Evolutionary conservation across 2,329 filamentous ascomycete species (phyloP).

Genomic region (Mycogone perniciosa): DNA sequence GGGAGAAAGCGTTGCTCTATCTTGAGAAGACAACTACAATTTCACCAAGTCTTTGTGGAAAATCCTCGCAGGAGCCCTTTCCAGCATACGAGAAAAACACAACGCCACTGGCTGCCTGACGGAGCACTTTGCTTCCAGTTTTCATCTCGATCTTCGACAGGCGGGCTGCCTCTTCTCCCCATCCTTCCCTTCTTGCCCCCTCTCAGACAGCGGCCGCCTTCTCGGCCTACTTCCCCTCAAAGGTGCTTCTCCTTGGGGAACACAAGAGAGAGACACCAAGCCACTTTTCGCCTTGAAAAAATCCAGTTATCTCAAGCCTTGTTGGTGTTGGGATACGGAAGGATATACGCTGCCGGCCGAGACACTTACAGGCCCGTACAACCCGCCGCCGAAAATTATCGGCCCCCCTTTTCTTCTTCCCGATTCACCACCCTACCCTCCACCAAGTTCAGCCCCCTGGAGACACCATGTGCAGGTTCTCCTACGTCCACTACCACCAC

Average conservation of each 20-base stretch:
- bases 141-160: neutral
- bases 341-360: conserved; percentile 17
- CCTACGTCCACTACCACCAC: conserved; percentile 47
- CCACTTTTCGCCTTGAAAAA: conserved; percentile 1
- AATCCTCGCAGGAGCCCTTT: too few relatives aligned
- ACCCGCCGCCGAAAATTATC: conserved; percentile 10
- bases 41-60: too few relatives aligned
- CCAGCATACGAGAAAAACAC: neutral
- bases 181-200: too few relatives aligned
- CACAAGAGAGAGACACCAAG: conserved; percentile 6
- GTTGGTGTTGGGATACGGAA: neutral
- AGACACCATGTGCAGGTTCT: conserved; percentile 42
- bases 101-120: neutral
- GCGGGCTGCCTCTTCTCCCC: neutral
- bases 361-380: conserved; percentile 15
- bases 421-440: conserved; percentile 1
- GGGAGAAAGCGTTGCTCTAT: too few relatives aligned
- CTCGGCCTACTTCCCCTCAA: neutral
- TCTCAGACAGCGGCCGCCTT: neutral
- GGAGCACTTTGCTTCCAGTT: neutral
- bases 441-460: neutral
- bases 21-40: too few relatives aligned
- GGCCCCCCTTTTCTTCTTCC: neutral
- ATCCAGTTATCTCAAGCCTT: neutral
- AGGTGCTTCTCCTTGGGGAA: neutral